A percentile compares a stretch with the other conserved stretches of the same genome.
phyloP scores from a whole-genome alignment of 768 basidiomycete species.

The Calocera viscosa region DNA sequence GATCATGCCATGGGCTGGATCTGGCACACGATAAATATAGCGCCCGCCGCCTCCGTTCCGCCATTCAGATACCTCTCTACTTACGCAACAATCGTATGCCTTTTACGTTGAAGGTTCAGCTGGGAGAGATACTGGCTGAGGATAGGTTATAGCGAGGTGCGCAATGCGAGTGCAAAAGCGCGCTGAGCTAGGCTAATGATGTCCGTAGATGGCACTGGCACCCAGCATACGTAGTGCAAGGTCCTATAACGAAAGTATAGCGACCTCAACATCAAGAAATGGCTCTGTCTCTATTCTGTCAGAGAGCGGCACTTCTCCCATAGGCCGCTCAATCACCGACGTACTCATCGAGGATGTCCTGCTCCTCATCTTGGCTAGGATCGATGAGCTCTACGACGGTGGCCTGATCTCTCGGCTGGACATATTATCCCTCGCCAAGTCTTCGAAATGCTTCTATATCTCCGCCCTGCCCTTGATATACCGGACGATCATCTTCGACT shows the following conservation, averaged over 20 bases:
- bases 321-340: background rate
- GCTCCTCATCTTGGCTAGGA: background rate
- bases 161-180: background rate
- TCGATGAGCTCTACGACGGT: background rate
- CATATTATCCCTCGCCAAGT: constrained; percentile 1
- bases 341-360: background rate
- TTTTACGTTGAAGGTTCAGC: no score
- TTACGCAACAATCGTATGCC: no score
- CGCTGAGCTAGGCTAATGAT: no score
- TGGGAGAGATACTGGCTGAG: background rate
- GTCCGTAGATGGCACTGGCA: no score
- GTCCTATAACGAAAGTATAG: no score
- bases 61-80: no score
- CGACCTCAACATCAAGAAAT: no score
- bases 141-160: background rate
- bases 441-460: background rate
- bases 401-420: constrained; percentile 3
- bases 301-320: background rate
- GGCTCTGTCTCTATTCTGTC: no score
- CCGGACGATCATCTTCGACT: background rate
- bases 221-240: no score
- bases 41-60: no score
- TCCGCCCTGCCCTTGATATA: background rate
- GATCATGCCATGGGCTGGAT: no score
- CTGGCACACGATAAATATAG: no score